A percentile compares a stretch with the other conserved stretches of the same genome.
phyloP scores from a whole-genome alignment of 768 basidiomycete species.

The Lentinula detonsa region DNA sequence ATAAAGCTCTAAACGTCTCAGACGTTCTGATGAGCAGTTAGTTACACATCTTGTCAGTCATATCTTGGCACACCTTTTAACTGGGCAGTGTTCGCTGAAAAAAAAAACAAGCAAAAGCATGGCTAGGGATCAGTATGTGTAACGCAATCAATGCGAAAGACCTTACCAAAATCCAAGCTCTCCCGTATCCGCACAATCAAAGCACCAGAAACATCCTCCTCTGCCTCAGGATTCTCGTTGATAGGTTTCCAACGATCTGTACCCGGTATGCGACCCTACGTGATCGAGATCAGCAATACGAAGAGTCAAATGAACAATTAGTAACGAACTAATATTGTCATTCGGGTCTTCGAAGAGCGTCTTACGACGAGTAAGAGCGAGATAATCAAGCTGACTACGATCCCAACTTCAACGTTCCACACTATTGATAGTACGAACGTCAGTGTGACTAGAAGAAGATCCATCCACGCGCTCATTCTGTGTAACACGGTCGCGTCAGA shows the following conservation, averaged over 20 bases:
- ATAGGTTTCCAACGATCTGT: constrained; percentile 89
- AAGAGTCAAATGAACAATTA: background rate
- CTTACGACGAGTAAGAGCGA: constrained; percentile 87
- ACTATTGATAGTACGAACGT: constrained; percentile 87
- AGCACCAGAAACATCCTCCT: constrained; percentile 74
- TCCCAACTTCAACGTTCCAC: constrained; percentile 90
- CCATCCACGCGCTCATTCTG: constrained; percentile 91
- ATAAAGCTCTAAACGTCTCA: constrained; percentile 84
- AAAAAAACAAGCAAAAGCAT: background rate
- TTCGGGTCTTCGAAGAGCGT: constrained; percentile 81
- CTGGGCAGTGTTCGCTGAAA: constrained; percentile 86
- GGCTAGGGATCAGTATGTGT: background rate
- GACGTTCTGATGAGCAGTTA: constrained; percentile 44
- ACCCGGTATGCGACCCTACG: constrained; percentile 79
- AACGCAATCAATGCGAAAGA: background rate
- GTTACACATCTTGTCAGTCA: too few species aligned
- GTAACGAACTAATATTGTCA: constrained; percentile 76
- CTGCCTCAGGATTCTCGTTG: constrained; percentile 78
- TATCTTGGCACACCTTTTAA: constrained; percentile 59
- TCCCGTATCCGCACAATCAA: constrained; percentile 89
- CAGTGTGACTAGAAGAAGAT: constrained; percentile 78
- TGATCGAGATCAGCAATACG: background rate
- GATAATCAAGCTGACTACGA: constrained; percentile 82
- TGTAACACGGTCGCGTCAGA: background rate
- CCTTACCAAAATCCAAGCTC: constrained; percentile 82